A percentile compares a stretch with the other conserved stretches of the same genome.
Conservation (phyloP, 345 rosid genomes). For the Jatropha curcas region DNA sequence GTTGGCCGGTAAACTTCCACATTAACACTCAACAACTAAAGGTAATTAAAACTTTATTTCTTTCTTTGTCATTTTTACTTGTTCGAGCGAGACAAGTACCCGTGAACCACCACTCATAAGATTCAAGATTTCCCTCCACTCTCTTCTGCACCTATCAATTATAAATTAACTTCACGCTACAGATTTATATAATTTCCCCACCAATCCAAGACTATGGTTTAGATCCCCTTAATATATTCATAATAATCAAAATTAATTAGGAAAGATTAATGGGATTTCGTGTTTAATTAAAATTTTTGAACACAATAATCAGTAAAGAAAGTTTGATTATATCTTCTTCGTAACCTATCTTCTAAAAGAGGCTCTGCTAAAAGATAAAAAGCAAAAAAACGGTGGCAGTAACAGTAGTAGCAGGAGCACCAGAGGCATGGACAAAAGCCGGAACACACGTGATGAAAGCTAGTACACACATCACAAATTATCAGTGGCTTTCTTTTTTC, state of each 20-base stretch:
- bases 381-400: not conserved
- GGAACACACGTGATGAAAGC: slow-evolving; percentile 35
- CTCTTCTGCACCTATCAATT: not conserved
- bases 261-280: too few species aligned
- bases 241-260: too few species aligned
- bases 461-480: not conserved
- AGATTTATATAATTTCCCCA: too few species aligned
- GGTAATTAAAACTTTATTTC: too few species aligned
- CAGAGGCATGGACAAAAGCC: slow-evolving; percentile 15
- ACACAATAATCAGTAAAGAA: too few species aligned
- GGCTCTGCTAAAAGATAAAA: slow-evolving; percentile 2
- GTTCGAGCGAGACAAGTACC: slow-evolving; percentile 13
- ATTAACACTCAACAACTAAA: slow-evolving; percentile 5
- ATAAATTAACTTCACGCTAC: too few species aligned
- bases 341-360: not conserved
- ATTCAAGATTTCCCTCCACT: not conserved
- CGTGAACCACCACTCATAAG: slow-evolving; percentile 25
- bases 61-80: too few species aligned
- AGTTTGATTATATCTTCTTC: not conserved
- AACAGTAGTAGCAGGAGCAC: not conserved
- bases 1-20: slow-evolving; percentile 28
- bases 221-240: too few species aligned
- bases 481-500: not conserved
- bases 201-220: too few species aligned
- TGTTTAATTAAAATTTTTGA: too few species aligned